Conservation (phyloP, 2,329 filamentous ascomycete genomes). For the Hansfordia pulvinata region DNA sequence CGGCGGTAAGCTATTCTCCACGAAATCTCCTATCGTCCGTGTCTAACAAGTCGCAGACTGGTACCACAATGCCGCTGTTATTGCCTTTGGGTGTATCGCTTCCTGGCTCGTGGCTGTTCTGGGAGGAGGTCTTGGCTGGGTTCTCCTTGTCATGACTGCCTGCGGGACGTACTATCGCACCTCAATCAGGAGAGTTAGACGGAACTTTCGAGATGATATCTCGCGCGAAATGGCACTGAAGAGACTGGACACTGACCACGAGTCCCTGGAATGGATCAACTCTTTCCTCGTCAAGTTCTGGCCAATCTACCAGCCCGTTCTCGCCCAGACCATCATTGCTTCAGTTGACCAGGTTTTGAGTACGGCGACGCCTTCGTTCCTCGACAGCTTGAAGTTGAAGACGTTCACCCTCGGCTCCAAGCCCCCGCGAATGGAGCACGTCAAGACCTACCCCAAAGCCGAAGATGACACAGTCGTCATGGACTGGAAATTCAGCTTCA, state of each 20-base stretch:
- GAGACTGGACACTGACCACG: constrained; percentile 76
- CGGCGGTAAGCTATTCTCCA: constrained; percentile 45
- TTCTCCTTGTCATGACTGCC: constrained; percentile 82
- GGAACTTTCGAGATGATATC: constrained; percentile 93
- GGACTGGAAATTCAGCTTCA: constrained; percentile 99
- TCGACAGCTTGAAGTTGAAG: constrained; percentile 88
- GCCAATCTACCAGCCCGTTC: constrained; percentile 93
- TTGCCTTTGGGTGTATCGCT: constrained; percentile 78
- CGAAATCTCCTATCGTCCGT: constrained; percentile 1
- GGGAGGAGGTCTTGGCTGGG: constrained; percentile 84
- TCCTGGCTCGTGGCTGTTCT: constrained; percentile 86
- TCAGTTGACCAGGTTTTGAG: constrained; percentile 94
- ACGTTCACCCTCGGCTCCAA: constrained; percentile 91
- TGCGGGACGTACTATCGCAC: constrained; percentile 96
- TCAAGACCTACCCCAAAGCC: constrained; percentile 93
- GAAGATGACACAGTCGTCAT: constrained; percentile 94
- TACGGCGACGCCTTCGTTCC: constrained; percentile 77
- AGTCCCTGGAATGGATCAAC: constrained; percentile 98
- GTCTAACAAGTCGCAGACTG: constrained; percentile 64
- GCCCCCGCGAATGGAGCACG: constrained; percentile 89
- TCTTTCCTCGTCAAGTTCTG: constrained; percentile 97
- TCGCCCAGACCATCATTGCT: constrained; percentile 83
- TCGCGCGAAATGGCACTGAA: constrained; percentile 78
- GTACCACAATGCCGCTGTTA: constrained; percentile 95
- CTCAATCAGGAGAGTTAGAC: constrained; percentile 80